Evolutionary conservation across 176 grass and related monocot genomes (phyloP).

Genomic region (Oryza nivara): DNA sequence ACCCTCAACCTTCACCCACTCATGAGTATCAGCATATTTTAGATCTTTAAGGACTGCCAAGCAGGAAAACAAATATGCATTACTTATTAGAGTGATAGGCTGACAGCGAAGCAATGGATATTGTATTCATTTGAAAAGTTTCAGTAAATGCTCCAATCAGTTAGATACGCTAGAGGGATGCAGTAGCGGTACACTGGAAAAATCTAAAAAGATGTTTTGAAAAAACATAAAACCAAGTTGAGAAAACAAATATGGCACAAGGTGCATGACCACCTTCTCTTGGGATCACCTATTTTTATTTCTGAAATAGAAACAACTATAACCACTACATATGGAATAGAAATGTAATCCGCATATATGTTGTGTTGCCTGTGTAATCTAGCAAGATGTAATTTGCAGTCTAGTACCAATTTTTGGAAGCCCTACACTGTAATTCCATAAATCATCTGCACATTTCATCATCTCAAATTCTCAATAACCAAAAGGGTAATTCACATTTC

Average conservation of each 20-base stretch:
- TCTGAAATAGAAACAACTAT: neutral
- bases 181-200: neutral
- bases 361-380: neutral
- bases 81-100: neutral
- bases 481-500: no score
- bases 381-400: no score
- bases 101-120: neutral
- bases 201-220: neutral
- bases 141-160: neutral
- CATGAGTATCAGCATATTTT: slow-evolving; percentile 89
- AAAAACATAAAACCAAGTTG: neutral
- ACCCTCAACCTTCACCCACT: slow-evolving; percentile 90
- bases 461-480: neutral
- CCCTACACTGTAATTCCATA: neutral
- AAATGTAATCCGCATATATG: neutral
- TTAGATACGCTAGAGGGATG: neutral
- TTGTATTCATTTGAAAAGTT: neutral
- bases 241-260: neutral
- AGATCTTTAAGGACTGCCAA: slow-evolving; percentile 79
- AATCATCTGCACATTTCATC: neutral
- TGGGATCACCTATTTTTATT: neutral
- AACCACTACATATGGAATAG: neutral
- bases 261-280: neutral
- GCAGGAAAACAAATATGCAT: slow-evolving; percentile 30
- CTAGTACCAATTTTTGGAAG: neutral